Evolutionary conservation across 768 basidiomycete species (phyloP).

Genomic region (Bullera alba): DNA sequence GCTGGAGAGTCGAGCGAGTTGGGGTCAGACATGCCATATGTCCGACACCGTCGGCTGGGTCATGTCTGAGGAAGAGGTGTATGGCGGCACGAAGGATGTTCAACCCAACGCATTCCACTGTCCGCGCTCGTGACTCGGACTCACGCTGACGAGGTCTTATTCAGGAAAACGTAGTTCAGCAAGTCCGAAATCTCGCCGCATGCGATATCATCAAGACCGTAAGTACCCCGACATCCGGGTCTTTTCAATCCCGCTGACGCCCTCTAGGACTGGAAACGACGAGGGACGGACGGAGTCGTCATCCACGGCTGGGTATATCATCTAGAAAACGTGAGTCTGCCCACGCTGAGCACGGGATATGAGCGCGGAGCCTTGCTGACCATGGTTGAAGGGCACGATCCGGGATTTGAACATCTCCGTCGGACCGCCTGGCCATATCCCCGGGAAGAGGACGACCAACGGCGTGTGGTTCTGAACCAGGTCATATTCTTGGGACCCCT

Average conservation of each 20-base stretch:
- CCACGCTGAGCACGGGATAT: too few species aligned
- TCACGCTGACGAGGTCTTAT: too few species aligned
- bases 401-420: constrained; percentile 33
- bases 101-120: too few species aligned
- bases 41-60: too few species aligned
- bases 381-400: constrained; percentile 26
- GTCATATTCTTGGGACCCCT: too few species aligned
- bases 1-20: too few species aligned
- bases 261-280: constrained; percentile 32
- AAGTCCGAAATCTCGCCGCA: constrained; percentile 30
- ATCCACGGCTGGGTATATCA: constrained; percentile 42
- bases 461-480: neutral
- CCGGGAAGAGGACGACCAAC: constrained; percentile 12
- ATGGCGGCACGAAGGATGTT: neutral
- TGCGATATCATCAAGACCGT: constrained; percentile 29
- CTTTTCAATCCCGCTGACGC: constrained; percentile 3
- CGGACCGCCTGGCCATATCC: constrained; percentile 32
- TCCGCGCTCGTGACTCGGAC: too few species aligned
- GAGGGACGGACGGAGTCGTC: constrained; percentile 30
- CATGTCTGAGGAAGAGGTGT: neutral
- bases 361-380: too few species aligned
- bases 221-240: constrained; percentile 1
- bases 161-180: constrained; percentile 36
- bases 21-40: too few species aligned
- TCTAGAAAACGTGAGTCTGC: constrained; percentile 31